phyloP scores from a whole-genome alignment of 108 stramenopile species.

The Cafeteria roenbergensis region DNA sequence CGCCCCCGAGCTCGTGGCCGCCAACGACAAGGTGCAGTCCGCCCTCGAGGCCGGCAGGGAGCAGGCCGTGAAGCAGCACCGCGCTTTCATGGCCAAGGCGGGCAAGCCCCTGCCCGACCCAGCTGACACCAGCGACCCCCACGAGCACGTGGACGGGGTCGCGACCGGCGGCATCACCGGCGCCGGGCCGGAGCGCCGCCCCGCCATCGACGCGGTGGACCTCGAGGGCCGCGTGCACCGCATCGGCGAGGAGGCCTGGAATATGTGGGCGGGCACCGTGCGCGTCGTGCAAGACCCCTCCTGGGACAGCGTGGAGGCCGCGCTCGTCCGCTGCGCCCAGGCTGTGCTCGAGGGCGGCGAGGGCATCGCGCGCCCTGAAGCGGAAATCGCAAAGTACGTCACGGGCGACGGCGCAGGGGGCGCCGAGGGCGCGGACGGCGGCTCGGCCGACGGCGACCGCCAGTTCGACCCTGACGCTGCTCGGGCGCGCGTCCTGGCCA shows the following conservation, averaged over 20 bases:
- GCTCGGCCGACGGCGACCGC: not conserved
- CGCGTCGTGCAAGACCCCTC: slow-evolving; percentile 22
- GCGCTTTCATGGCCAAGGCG: too few species aligned
- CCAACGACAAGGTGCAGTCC: slow-evolving; percentile 1
- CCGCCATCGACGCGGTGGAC: too few species aligned
- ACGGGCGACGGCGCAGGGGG: slow-evolving; percentile 11
- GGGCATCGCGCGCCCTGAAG: slow-evolving; percentile 29
- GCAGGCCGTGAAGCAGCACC: not conserved
- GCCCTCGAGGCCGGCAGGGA: slow-evolving; percentile 4
- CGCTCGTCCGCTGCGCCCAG: slow-evolving; percentile 19
- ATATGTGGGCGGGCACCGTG: not conserved
- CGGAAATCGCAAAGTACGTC: not conserved
- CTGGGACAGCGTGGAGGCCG: slow-evolving; percentile 19
- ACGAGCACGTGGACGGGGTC: too few species aligned
- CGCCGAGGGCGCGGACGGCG: not conserved
- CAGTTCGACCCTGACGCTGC: not conserved
- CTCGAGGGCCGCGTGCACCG: too few species aligned
- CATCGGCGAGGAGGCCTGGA: too few species aligned
- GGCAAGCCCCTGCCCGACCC: too few species aligned
- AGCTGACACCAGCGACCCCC: too few species aligned
- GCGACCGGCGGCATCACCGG: too few species aligned
- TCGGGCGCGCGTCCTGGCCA: not conserved
- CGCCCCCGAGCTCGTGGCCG: too few species aligned
- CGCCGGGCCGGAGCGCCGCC: too few species aligned
- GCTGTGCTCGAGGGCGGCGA: slow-evolving; percentile 16